Base-by-base conservation (phyloP, 2,329 filamentous ascomycete species). In the Colletotrichum paranaense region DNA sequence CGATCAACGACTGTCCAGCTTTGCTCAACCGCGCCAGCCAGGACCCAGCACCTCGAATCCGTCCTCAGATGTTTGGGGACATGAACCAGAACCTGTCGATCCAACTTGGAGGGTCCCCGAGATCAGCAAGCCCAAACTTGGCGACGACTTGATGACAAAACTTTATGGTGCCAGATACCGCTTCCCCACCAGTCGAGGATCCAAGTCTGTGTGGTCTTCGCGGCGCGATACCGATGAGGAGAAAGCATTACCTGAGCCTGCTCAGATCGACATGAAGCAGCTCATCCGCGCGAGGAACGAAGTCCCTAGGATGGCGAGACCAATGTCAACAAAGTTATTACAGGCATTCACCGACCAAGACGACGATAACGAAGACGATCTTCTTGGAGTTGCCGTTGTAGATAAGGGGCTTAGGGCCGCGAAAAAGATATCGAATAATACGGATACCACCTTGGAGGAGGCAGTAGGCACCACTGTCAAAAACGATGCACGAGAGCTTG, bases 51-150 rank as follows among this genome's bases (percentile, higher is more conserved):
- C 35, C 2, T 73, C 75, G 2, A 26, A 72, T 11, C 55, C 69
- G 12, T 69, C 74, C 5, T 69, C 49, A 14, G 67, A 73, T 6
- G 14, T 68, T 11, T 72, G 71, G 52, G 74, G 70, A 6, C 74
- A 76, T 24, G 68, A 75, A 14, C 74, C 76, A 14, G 62, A 68
- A 30, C 55, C 76, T 11, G 67, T 79, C 24, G 84, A 86, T 63
- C 81, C 84, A 4, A 74, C 78, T 0, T 86, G 85, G 85, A 78
- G 78, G 30, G 77, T 77, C 1, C 84, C 85, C 1, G 81, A 82
- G 5, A 75, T 85, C 8, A 78, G 79, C 7, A 74, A 62, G n/a
- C 67, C 76, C 2, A 75, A 74, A 2, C 74, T 78, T 32, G 63
- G 69, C 30, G 74, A 76, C n/a, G 68, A 22, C 22, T 62, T 75